Evolutionary conservation across 202 grass and related monocot species (phyloP).

Genomic region (Bolboschoenoplectus hybrid): DNA sequence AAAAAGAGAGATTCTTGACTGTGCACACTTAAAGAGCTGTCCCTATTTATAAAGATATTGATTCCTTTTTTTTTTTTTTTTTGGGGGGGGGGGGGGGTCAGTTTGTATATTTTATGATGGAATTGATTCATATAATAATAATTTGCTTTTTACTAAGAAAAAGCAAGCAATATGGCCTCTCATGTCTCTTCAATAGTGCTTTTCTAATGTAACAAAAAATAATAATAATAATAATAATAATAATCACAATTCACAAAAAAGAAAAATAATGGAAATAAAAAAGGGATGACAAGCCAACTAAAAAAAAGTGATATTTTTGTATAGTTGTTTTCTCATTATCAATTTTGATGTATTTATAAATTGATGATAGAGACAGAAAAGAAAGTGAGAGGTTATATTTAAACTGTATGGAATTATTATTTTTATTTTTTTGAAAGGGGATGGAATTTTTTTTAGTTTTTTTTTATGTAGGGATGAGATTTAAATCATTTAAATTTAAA

Average conservation of each 20-base stretch:
- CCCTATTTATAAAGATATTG: neutral
- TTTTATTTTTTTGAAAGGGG: too few relatives aligned
- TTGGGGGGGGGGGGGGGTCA: too few relatives aligned
- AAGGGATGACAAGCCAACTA: neutral
- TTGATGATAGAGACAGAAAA: neutral
- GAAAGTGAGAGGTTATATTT: neutral
- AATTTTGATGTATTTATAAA: neutral
- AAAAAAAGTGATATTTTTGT: neutral
- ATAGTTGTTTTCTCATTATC: neutral
- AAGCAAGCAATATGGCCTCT: neutral
- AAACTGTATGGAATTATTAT: neutral
- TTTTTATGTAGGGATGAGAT: too few relatives aligned
- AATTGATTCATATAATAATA: constrained; percentile 1
- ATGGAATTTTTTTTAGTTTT: too few relatives aligned
- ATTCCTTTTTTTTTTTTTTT: too few relatives aligned
- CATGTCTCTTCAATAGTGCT: neutral
- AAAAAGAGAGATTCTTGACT: neutral
- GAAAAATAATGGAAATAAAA: neutral
- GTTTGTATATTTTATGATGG: neutral
- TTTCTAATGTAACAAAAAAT: neutral
- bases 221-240: too few relatives aligned
- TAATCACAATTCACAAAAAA: neutral
- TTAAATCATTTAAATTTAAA: too few relatives aligned
- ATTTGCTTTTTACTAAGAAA: constrained; percentile 22
- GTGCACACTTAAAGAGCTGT: constrained; percentile 5